A percentile compares a stretch with the other conserved stretches of the same genome.
phyloP scores from a whole-genome alignment of 768 basidiomycete species.

The Pleurotus sapidus region DNA sequence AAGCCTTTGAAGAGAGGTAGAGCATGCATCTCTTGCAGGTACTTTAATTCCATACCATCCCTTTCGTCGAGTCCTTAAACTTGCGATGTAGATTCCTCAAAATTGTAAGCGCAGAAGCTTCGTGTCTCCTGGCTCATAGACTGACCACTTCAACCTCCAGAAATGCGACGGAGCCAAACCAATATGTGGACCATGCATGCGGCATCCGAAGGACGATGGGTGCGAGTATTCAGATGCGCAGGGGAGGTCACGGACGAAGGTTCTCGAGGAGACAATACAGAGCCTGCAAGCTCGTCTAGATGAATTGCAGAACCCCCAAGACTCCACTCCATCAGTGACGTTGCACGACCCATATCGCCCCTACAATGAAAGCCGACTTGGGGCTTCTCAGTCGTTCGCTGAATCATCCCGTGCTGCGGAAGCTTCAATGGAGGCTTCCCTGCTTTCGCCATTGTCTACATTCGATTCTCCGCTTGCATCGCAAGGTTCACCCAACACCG shows the following conservation, averaged over 20 bases:
- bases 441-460: background rate
- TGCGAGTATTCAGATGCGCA: slow-evolving; percentile 72
- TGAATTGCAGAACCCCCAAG: slow-evolving; percentile 54
- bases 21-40: slow-evolving; percentile 56
- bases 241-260: slow-evolving; percentile 56
- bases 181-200: slow-evolving; percentile 59
- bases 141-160: slow-evolving; percentile 20
- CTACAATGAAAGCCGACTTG: slow-evolving; percentile 24
- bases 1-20: slow-evolving; percentile 52
- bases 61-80: slow-evolving; percentile 6
- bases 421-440: background rate
- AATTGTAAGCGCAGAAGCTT: slow-evolving; percentile 32
- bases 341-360: slow-evolving; percentile 48
- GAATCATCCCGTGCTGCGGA: slow-evolving; percentile 2
- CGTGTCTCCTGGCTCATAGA: too few species aligned
- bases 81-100: slow-evolving; percentile 39
- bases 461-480: background rate
- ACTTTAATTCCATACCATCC: background rate
- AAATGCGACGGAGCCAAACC: slow-evolving; percentile 69
- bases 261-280: slow-evolving; percentile 56
- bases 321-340: slow-evolving; percentile 41
- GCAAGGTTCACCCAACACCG: background rate
- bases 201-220: slow-evolving; percentile 58
- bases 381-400: slow-evolving; percentile 20
- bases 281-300: slow-evolving; percentile 54